phyloP scores from a whole-genome alignment of 75 land plant genomes.

The Pinus albicaulis region DNA sequence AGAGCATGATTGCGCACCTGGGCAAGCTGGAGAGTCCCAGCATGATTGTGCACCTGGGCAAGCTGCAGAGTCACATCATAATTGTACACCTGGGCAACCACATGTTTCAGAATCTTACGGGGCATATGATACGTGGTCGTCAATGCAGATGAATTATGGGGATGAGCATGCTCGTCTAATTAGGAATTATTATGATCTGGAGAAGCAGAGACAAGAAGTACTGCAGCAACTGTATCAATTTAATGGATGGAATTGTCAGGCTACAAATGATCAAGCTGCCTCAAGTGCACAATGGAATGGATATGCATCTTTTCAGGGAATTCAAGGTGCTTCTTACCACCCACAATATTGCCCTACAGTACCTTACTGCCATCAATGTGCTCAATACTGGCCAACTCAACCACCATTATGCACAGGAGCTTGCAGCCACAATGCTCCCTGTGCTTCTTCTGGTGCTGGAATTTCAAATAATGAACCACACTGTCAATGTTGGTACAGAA shows the following conservation, averaged over 20 bases:
- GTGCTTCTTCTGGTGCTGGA: background rate
- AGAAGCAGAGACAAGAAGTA: constrained; percentile 9
- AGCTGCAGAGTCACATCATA: background rate
- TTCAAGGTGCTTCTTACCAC: constrained; percentile 1
- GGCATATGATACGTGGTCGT: constrained; percentile 2
- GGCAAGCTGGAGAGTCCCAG: no score
- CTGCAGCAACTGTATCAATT: constrained; percentile 5
- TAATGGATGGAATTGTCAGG: constrained; percentile 2
- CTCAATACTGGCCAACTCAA: constrained; percentile 1
- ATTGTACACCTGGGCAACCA: background rate
- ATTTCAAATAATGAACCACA: background rate
- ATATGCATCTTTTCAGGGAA: background rate
- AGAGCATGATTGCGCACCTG: no score
- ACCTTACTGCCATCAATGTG: constrained; percentile 1
- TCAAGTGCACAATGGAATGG: constrained; percentile 6
- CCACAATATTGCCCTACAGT: background rate
- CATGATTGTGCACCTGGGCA: background rate
- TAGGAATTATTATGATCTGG: constrained; percentile 8
- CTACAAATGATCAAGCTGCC: background rate
- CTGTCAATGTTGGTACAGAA: background rate
- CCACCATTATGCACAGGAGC: background rate
- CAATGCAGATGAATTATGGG: background rate
- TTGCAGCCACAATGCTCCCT: background rate
- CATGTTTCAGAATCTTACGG: background rate
- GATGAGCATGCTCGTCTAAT: constrained; percentile 5